Conservation (phyloP, 2,329 filamentous ascomycete genomes). For the Delphinella strobiligena region DNA sequence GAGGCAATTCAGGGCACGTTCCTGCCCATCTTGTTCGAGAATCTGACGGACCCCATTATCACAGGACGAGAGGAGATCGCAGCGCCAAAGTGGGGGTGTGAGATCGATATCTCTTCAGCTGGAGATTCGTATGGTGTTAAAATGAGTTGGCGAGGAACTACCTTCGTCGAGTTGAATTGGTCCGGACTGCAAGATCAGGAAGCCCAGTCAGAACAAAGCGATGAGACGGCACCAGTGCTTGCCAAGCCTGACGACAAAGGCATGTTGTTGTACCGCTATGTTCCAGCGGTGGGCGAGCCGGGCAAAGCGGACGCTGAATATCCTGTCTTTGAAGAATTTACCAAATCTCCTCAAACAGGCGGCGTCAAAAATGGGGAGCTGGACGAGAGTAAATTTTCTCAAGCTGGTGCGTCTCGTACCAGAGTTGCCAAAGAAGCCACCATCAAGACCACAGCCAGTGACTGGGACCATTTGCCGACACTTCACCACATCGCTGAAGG, state of each 20-base stretch:
- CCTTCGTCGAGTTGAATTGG: conserved; percentile 22
- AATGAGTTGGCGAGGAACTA: conserved; percentile 23
- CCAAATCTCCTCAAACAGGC: conserved; percentile 20
- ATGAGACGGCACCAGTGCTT: conserved; percentile 3
- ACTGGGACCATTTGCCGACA: conserved; percentile 47
- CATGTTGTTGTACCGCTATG: conserved; percentile 45
- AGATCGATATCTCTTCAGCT: conserved; percentile 14
- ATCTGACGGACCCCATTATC: conserved; percentile 44
- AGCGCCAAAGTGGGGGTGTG: conserved; percentile 37
- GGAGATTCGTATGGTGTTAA: conserved; percentile 10
- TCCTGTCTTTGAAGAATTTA: conserved; percentile 29
- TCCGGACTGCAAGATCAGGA: conserved; percentile 13
- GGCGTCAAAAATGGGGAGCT: background rate
- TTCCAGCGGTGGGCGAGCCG: conserved; percentile 41
- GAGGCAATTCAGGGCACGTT: conserved; percentile 37
- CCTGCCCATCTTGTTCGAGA: conserved; percentile 46
- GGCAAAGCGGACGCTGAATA: conserved; percentile 45
- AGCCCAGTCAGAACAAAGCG: conserved; percentile 2
- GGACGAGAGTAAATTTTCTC: conserved; percentile 1
- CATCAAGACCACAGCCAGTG: conserved; percentile 36
- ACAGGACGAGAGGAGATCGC: conserved; percentile 48
- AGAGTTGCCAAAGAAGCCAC: conserved; percentile 29
- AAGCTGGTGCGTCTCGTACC: conserved; percentile 19
- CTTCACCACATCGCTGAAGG: conserved; percentile 45
- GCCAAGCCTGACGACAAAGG: conserved; percentile 29